A percentile compares a stretch with the other conserved stretches of the same genome.
phyloP scores from a whole-genome alignment of 495 filamentous ascomycete species.

The Viridothelium virens region DNA sequence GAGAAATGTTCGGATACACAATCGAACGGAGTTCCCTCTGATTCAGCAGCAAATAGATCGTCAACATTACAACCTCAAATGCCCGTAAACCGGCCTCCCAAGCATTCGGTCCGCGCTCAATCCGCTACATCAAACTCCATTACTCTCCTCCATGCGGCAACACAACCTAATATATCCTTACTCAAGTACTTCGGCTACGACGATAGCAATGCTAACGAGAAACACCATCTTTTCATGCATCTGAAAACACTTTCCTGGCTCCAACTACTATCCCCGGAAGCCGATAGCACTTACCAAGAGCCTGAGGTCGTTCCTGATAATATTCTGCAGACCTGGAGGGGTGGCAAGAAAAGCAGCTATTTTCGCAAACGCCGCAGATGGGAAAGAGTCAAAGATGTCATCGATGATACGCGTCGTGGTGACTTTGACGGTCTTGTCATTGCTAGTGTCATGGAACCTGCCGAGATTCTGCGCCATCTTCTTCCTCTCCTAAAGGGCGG shows the following conservation, averaged over 20 bases:
- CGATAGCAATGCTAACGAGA: constrained; percentile 52
- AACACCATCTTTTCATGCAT: constrained; percentile 73
- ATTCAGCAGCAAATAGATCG: not conserved
- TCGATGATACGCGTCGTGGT: constrained; percentile 65
- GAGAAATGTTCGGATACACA: not conserved
- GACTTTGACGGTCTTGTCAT: constrained; percentile 77
- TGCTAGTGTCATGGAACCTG: constrained; percentile 68
- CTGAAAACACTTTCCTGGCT: constrained; percentile 84
- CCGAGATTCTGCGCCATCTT: constrained; percentile 61
- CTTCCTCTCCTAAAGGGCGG: constrained; percentile 77
- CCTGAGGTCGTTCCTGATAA: constrained; percentile 47
- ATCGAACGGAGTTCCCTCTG: not conserved
- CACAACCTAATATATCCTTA: constrained; percentile 79
- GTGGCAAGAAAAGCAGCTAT: constrained; percentile 69
- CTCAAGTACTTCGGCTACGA: constrained; percentile 85
- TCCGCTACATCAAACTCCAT: constrained; percentile 65
- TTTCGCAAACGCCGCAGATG: constrained; percentile 81
- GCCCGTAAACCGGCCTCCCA: not conserved
- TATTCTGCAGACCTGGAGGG: constrained; percentile 57
- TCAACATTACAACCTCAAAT: not conserved
- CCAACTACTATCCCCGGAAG: constrained; percentile 66
- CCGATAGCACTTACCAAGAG: constrained; percentile 63
- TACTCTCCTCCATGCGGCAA: constrained; percentile 77
- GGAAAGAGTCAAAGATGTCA: constrained; percentile 54
- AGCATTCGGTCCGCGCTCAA: constrained; percentile 1